Percentiles rank a stretch among this genome's conserved stretches.
These are phyloP conservation scores for Coemansia sp. DNA, from an alignment of 192 early-diverging fungal genomes.

Conservation along the genomic window DNA sequence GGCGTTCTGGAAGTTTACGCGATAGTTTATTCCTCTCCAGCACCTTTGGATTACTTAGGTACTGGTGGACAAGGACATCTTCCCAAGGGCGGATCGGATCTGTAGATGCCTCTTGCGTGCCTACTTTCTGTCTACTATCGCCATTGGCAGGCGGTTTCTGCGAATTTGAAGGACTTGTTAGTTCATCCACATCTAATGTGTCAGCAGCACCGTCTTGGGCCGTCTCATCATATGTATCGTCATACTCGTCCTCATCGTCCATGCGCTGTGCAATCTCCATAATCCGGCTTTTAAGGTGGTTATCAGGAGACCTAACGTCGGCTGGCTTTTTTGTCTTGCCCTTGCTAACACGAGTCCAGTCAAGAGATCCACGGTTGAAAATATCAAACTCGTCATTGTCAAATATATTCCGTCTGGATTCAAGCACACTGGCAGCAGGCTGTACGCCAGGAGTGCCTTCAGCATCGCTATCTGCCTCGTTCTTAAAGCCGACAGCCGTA, in stretches of 20 bases:
- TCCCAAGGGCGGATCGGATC: slow-evolving; percentile 68
- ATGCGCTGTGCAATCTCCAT: slow-evolving; percentile 51
- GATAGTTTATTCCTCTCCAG: slow-evolving; percentile 63
- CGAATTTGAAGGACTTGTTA: slow-evolving; percentile 2
- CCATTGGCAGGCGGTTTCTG: slow-evolving; percentile 7
- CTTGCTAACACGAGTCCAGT: slow-evolving; percentile 64
- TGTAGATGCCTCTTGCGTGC: background rate
- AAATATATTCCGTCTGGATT: slow-evolving; percentile 75
- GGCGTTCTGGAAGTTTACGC: slow-evolving; percentile 65
- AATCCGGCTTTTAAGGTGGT: slow-evolving; percentile 37
- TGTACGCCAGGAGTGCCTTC: slow-evolving; percentile 3
- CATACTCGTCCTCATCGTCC: slow-evolving; percentile 84
- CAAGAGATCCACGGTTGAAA: slow-evolving; percentile 65
- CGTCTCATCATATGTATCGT: slow-evolving; percentile 86
- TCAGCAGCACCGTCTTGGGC: slow-evolving; percentile 65
- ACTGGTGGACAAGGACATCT: slow-evolving; percentile 62
- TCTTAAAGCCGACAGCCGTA: background rate
- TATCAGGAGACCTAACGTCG: slow-evolving; percentile 11
- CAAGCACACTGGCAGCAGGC: slow-evolving; percentile 43
- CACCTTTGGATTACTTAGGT: slow-evolving; percentile 58
- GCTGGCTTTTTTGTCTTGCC: slow-evolving; percentile 61
- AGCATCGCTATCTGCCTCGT: background rate
- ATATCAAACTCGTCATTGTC: slow-evolving; percentile 96
- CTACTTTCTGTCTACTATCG: background rate
- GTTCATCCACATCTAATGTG: slow-evolving; percentile 55